Conservation (phyloP, 345 rosid species). For the Rhodamnia argentea region DNA sequence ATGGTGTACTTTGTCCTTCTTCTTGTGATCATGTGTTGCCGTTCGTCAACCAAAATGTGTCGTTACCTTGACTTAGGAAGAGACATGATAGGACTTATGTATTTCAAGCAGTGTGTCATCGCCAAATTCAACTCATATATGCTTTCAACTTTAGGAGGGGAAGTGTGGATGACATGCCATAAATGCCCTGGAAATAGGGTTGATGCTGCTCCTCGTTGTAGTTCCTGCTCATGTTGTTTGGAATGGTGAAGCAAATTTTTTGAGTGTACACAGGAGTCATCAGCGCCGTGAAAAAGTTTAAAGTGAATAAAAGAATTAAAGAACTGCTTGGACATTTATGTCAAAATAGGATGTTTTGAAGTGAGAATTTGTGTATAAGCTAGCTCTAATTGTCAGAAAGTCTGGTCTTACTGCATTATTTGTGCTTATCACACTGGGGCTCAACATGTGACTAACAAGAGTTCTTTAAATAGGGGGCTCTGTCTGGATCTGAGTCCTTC, state of each 20-base stretch:
- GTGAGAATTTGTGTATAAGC: neutral
- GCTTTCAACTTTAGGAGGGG: neutral
- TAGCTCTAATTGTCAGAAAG: neutral
- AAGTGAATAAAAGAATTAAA: neutral
- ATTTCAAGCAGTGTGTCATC: neutral
- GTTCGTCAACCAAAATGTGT: neutral
- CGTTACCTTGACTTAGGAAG: neutral
- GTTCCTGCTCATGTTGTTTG: neutral
- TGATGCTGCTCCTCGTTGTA: neutral
- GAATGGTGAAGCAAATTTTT: neutral
- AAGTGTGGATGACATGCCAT: neutral
- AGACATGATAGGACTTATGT: neutral
- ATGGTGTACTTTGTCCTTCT: neutral
- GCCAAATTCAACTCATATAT: neutral
- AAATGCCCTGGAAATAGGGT: neutral
- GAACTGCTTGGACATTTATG: neutral
- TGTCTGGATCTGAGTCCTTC: neutral
- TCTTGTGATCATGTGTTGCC: neutral
- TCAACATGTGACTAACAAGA: neutral
- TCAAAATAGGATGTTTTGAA: neutral
- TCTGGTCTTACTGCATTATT: neutral
- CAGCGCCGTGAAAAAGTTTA: neutral
- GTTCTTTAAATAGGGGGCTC: neutral
- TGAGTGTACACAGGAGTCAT: neutral
- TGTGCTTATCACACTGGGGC: neutral